These are phyloP conservation scores for Microcyclospora pomicola DNA, from an alignment of 2,329 filamentous ascomycete species.

Conservation along the genomic window DNA sequence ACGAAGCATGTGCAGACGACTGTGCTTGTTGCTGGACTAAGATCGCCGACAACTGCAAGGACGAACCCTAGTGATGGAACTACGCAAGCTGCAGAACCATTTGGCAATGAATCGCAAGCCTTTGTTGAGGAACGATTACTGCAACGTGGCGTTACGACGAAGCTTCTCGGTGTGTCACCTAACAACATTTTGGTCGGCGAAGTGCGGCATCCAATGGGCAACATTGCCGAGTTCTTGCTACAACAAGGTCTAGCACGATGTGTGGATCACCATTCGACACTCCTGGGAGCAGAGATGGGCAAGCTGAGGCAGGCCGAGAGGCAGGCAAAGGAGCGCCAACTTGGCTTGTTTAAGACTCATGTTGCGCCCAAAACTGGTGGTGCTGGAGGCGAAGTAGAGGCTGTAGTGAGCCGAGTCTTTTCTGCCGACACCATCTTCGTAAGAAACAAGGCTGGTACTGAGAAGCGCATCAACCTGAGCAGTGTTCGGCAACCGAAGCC, in stretches of 20 bases:
- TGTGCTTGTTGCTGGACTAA: slow-evolving; percentile 76
- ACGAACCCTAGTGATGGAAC: slow-evolving; percentile 64
- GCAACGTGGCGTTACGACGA: slow-evolving; percentile 71
- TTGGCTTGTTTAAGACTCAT: slow-evolving; percentile 70
- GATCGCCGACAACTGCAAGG: slow-evolving; percentile 78
- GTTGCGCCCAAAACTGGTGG: slow-evolving; percentile 51
- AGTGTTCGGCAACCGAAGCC: slow-evolving; percentile 88
- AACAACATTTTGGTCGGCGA: slow-evolving; percentile 85
- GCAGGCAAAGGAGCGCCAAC: slow-evolving; percentile 59
- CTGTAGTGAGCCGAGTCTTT: slow-evolving; percentile 70
- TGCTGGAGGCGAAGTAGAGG: slow-evolving; percentile 55
- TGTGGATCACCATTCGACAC: slow-evolving; percentile 88
- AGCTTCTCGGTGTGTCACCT: slow-evolving; percentile 73
- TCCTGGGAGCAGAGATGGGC: slow-evolving; percentile 82
- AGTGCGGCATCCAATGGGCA: slow-evolving; percentile 72
- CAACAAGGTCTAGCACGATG: slow-evolving; percentile 82
- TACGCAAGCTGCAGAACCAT: slow-evolving; percentile 74
- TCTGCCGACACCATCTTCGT: slow-evolving; percentile 82
- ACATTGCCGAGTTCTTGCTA: slow-evolving; percentile 82
- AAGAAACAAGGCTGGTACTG: slow-evolving; percentile 66
- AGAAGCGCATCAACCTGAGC: slow-evolving; percentile 85
- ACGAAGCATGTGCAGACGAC: slow-evolving; percentile 81
- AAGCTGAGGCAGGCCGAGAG: slow-evolving; percentile 75
- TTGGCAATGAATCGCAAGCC: slow-evolving; percentile 72
- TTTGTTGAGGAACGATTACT: slow-evolving; percentile 79